Evolutionary conservation across 108 stramenopile genomes (phyloP), one percentile per base, ranked within the genome.

Genomic region (Fragilariopsis cylindrus): DNA sequence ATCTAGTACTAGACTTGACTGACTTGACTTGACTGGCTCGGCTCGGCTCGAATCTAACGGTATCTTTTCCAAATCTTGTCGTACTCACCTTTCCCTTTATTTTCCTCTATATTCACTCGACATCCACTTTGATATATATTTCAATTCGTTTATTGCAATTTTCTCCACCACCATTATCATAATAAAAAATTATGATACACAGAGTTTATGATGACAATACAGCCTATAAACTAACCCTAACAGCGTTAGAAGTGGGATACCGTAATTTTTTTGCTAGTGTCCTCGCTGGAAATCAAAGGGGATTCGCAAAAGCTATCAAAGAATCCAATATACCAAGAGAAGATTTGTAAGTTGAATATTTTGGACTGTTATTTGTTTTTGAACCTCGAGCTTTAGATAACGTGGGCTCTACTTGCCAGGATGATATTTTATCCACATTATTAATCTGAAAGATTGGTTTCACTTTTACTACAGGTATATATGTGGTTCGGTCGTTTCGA

Each of bases 261-360:
- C 84, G 90, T 42, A 91, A 91, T 65, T 90, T 91, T 69, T 92
- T 92, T 74, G 90, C 90, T 4, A 79, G 77, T 71, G 88, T 92
- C 53, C 69, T 92, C 47, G 88, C 90, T 3, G 87, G 90, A 11
- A 92, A 92, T 72, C 90, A 92, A 79, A 84, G 72, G 64, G 90
- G 90, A 58, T 89, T 89, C 77, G 88, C 86, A 0, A 81, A 75
- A 77, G 91, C 91, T 39, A 70, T 92, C 4, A 81, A 84, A 40
- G 91, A 83, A 46, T 76, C 77, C 4, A 88, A 87, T 9, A 76
- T 92, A 18, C 87, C 91, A 46, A 80, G 91, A 4, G 80, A 84
- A 53, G 85, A 91, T 48, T 60, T 91, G 43, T 63, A 52, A 52
- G 50, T 52, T 13, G 50, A 0, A 13, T 9, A 30, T 30, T 30